Evolutionary conservation across 768 basidiomycete genomes (phyloP), one percentile per base, ranked within the genome.

Genomic region (Phlebiopsis gigantea): DNA sequence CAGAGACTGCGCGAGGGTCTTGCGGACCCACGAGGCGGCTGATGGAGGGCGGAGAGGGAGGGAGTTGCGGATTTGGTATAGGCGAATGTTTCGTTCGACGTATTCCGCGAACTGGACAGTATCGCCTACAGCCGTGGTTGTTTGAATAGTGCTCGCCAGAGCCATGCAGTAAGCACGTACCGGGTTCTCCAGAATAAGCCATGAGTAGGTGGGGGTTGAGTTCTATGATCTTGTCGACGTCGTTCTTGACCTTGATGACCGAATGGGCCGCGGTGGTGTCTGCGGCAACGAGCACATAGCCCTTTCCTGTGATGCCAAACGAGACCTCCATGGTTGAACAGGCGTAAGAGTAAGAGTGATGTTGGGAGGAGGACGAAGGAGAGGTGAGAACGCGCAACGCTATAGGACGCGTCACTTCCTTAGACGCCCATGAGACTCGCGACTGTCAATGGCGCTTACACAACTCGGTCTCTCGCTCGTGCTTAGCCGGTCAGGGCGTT

Each of bases 41-140:
- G 95, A 88, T 10, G 87, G 79, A 1, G 97, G 96, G 44, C 90
- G 87, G 44, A 98, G 88, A 12, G 92, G 81, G 70, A 91, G 87
- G 69, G 87, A 79, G 74, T 98, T 88, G 65, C 96, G 88, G 67
- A 98, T 98, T 66, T 97, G 92, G 74, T 96, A 95, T 47, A 99
- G 77, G 46, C 96, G 87, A 62, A 99, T 84, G 76, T 97, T 98
- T 59, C 96, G 87, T 68, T 98, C 94, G 59, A 98, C 83, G 65
- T 81, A 99, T 73, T 99, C 97, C 1, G 96, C 90, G 66, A 98
- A 98, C 68, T 98, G 91, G 22, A 96, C 78, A 21, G 97, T 98
- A 69, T 98, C 97, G 58, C 97, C 96, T 92, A 65, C 9, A 4
- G n/a, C n/a, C n/a, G n/a, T n/a, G n/a, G n/a, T n/a, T n/a, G n/a